Evolutionary conservation across 306 rosid species (phyloP), one percentile per base, ranked within the genome.

Genomic region (Glycine tomentella): DNA sequence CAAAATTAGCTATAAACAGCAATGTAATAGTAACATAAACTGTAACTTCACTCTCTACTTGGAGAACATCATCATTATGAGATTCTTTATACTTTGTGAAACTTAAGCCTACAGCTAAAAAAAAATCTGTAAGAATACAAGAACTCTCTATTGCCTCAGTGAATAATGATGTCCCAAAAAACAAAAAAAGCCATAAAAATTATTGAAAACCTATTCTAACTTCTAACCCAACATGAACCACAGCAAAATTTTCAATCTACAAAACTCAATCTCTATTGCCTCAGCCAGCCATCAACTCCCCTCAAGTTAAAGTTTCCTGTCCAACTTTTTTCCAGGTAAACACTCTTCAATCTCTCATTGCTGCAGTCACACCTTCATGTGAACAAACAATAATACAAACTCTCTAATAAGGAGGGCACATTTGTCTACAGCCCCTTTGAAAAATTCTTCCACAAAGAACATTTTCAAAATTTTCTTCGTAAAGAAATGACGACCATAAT

Each of bases 231-330:
- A 14, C 42, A 59, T 49, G 68, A 62, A 76, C 31, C 31, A 7
- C 25, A 25, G 20, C 12, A 59, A 13, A 68, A 10, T 20, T 57
- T 38, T 76, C 48, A 59, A 61, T 34, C 69, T 57, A 49, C 56
- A 48, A 57, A 8, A 25, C 48, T 67, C 55, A 56, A 57, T 17
- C 6, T 58, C 76, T 49, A 45, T 46, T 50, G 61, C 57, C 59
- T 44, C 70, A 57, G 56, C 38, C 61, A 78, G 56, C 48, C 82
- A 52, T 66, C 64, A 11, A 52, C 51, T 66, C 44, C 55, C 33
- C 66, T 55, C 38, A 66, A 45, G 51, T 25, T 81, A 74, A 76
- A 76, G 72, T 70, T 58, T 58, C 57, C 12, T 49, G 59, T 68
- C 72, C 49, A 64, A 58, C 65, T 58, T 51, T 77, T 70, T 36